Evolutionary conservation across 2,329 filamentous ascomycete species (phyloP).

Genomic region (Dactylellina drechsleri): DNA sequence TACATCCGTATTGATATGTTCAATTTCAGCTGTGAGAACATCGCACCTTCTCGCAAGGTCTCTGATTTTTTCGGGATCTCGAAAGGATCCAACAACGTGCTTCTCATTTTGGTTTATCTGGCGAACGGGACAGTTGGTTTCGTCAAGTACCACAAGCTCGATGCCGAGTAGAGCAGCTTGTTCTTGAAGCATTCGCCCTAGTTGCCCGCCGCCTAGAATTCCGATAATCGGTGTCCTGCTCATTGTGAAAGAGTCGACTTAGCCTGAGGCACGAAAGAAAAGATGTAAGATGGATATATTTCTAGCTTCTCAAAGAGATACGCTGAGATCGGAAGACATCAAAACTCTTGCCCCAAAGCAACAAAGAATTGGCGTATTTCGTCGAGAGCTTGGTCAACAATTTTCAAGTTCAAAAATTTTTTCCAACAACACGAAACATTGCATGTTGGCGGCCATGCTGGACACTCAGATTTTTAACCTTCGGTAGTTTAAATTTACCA

Average conservation of each 20-base stretch:
- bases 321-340: no score
- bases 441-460: no score
- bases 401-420: no score
- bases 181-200: constrained; percentile 94
- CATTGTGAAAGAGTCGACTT: constrained; percentile 5
- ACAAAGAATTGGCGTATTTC: no score
- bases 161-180: constrained; percentile 81
- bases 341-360: no score
- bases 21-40: constrained; percentile 91
- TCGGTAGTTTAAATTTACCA: no score
- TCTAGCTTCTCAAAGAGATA: no score
- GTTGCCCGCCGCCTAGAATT: constrained; percentile 73
- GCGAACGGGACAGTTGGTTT: constrained; percentile 80
- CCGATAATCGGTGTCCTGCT: constrained; percentile 60
- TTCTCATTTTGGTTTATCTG: constrained; percentile 79
- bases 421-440: no score
- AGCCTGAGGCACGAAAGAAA: no score
- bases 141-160: constrained; percentile 81
- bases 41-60: constrained; percentile 80
- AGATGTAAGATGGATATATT: no score
- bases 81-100: constrained; percentile 88
- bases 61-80: constrained; percentile 79
- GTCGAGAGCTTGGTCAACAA: no score
- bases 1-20: constrained; percentile 91
- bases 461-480: no score